Evolutionary conservation across 2,329 filamentous ascomycete genomes (phyloP), one percentile per base, ranked within the genome.

Genomic region (Fusarium sp.): DNA sequence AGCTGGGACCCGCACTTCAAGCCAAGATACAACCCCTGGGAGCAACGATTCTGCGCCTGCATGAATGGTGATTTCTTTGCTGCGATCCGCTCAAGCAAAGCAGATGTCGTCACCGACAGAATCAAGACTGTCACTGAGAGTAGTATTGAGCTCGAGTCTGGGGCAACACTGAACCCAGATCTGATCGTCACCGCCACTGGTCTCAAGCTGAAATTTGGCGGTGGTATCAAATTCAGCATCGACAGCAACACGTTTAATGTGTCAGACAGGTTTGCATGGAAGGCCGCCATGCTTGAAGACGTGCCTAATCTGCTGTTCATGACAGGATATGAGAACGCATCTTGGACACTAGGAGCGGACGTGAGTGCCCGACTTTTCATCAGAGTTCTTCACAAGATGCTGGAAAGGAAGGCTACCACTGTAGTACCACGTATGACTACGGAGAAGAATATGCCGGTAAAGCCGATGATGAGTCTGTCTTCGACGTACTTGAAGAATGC

Each of bases 141-240:
- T 2, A 78, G 79, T 23, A 80, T 89, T 9, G 71, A 76, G 41
- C 80, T 87, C 25, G 65, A 78, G 10, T 79, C 79, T 3, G 81
- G 83, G 4, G 72, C 78, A 71, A 78, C 62, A 0, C 73, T 91
- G 1, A 74, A 83, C 14, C 83, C 88, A 0, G 89, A 91, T 68
- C 82, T 87, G 56, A 89, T 92, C 66, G 79, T 91, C 54, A 90
- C 88, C 0, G 89, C 89, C 0, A 91, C 89, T 0, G 89, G 89
- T 0, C 80, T 90, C 3, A 83, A 83, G 52, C 75, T 91, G 43
- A 75, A 80, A 11, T 79, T 91, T 37, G 85, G 83, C 1, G 88
- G 88, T 23, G 80, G 81, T 20, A 82, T 86, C 32, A 73, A 78
- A 3, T 67, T 90, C 14, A 72, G 73, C 2, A 77, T 90, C 8